These are phyloP conservation scores for Corchorus capsularis DNA, from an alignment of 345 rosid genomes.

Conservation along the genomic window DNA sequence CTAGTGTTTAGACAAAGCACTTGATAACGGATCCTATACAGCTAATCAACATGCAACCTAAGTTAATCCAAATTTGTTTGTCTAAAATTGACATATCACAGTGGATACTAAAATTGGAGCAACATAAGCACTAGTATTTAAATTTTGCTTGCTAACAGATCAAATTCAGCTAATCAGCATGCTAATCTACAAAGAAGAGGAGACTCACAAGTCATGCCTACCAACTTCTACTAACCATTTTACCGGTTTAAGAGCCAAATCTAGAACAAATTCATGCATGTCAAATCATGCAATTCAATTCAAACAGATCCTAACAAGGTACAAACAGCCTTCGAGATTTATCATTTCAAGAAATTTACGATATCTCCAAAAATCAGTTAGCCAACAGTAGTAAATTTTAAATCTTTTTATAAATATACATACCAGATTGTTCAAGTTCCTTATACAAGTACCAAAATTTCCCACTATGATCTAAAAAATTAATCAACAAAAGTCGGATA, in stretches of 20 bases:
- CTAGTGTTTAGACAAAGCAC: not conserved
- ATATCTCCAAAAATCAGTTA: not conserved
- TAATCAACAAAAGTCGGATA: conserved; percentile 5
- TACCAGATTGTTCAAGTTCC: not conserved
- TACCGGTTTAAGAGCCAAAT: not conserved
- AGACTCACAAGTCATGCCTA: conserved; percentile 3
- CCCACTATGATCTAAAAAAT: not conserved
- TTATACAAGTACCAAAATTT: not conserved
- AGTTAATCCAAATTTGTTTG: not conserved
- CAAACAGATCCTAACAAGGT: not conserved
- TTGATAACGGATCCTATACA: not conserved
- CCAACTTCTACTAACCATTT: not conserved
- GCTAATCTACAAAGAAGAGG: not conserved
- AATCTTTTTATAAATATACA: not conserved
- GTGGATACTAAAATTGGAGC: not conserved
- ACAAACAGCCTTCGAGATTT: not conserved
- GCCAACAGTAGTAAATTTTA: not conserved
- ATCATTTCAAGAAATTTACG: not conserved
- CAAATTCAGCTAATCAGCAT: not conserved
- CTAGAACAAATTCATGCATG: not conserved
- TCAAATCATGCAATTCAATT: not conserved
- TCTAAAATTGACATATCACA: conserved; percentile 7
- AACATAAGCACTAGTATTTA: not conserved
- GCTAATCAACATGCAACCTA: conserved; percentile 1
- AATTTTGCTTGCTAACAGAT: not conserved